These are phyloP conservation scores for Vaccinium macrocarpon DNA, from an alignment of 148 eudicot species.

Conservation along the genomic window DNA sequence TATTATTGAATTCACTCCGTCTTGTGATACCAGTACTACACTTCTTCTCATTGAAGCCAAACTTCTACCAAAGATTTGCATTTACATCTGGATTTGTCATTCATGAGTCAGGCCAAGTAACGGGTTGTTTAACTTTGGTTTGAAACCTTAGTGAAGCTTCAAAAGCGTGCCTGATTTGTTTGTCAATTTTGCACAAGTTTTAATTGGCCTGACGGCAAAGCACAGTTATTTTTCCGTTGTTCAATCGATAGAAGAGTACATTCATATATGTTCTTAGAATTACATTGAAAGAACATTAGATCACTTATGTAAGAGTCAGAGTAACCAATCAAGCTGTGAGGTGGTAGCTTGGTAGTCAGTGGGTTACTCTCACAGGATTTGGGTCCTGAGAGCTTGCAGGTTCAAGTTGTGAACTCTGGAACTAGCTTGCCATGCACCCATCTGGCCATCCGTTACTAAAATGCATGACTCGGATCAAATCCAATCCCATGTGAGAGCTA, in stretches of 20 bases:
- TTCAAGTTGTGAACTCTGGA: background rate
- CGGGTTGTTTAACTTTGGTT: background rate
- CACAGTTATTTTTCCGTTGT: background rate
- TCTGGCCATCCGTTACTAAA: too few species aligned
- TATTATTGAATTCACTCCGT: background rate
- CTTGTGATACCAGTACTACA: background rate
- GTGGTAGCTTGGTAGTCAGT: background rate
- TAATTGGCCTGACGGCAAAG: background rate
- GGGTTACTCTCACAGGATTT: background rate
- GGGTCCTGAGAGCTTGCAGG: background rate
- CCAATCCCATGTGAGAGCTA: too few species aligned
- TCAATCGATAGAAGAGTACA: background rate
- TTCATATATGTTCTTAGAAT: background rate
- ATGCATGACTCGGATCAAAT: too few species aligned
- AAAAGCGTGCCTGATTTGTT: background rate
- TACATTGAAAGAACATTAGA: background rate
- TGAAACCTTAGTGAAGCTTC: background rate
- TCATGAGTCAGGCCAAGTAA: background rate
- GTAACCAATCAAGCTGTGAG: background rate
- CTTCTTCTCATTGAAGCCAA: background rate
- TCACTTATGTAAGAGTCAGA: too few species aligned
- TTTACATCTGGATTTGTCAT: background rate
- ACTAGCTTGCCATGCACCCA: too few species aligned
- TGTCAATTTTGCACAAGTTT: background rate
- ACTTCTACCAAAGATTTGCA: background rate